These are phyloP conservation scores for Phanerodontia chrysosporium DNA, from an alignment of 768 basidiomycete genomes.

Conservation along the genomic window DNA sequence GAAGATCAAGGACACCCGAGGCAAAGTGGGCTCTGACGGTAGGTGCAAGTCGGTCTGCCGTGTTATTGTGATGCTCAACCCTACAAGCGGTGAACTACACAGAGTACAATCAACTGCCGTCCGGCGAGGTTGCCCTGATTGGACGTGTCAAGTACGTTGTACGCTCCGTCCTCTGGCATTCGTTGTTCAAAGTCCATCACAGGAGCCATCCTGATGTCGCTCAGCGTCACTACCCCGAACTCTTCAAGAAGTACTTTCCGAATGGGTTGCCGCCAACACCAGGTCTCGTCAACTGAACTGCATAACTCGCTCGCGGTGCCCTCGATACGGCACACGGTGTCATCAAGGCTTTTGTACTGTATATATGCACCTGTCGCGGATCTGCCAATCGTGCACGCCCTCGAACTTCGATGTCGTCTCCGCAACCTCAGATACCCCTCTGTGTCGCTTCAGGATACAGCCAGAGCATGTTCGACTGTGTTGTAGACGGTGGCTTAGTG, in stretches of 20 bases:
- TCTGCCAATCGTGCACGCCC: too few relatives aligned
- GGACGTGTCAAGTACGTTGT: conserved; percentile 68
- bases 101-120: conserved; percentile 67
- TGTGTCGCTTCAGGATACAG: too few relatives aligned
- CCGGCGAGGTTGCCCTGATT: conserved; percentile 69
- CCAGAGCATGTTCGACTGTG: too few relatives aligned
- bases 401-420: too few relatives aligned
- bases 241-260: conserved; percentile 71
- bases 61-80: not conserved
- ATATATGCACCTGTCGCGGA: too few relatives aligned
- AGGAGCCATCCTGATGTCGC: conserved; percentile 88
- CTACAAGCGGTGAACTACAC: conserved; percentile 68
- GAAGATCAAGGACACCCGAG: conserved; percentile 54
- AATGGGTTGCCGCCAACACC: conserved; percentile 58
- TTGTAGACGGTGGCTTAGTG: too few relatives aligned
- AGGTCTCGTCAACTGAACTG: too few relatives aligned
- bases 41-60: conserved; percentile 22
- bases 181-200: not conserved
- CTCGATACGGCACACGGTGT: too few relatives aligned
- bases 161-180: not conserved
- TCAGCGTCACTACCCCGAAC: conserved; percentile 67
- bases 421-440: too few relatives aligned
- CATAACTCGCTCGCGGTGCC: too few relatives aligned
- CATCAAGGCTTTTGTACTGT: too few relatives aligned
- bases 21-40: conserved; percentile 62